Percentiles rank a stretch among this genome's conserved stretches.
Evolutionary conservation across 1,284 basidiomycete genomes (phyloP).

Genomic region (Melampsora americana): DNA sequence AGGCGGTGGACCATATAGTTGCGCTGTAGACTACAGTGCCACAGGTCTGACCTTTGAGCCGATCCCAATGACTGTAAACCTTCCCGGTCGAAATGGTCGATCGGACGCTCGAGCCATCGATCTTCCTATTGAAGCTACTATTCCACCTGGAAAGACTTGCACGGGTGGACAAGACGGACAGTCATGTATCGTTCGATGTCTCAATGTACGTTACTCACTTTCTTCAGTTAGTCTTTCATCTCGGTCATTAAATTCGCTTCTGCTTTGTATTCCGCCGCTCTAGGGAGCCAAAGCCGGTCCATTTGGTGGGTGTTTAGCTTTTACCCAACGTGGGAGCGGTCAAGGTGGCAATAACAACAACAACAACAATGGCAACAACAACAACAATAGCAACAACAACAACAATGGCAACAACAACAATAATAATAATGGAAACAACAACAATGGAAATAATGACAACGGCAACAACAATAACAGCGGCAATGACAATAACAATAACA

Average conservation of each 20-base stretch:
- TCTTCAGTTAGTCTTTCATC: too few species aligned
- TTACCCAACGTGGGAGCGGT: slow-evolving; percentile 23
- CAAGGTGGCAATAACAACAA: background rate
- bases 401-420: background rate
- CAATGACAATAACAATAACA: background rate
- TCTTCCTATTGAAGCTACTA: slow-evolving; percentile 33
- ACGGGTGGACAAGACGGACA: slow-evolving; percentile 35
- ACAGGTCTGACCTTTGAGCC: slow-evolving; percentile 29
- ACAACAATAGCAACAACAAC: background rate
- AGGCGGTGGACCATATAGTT: slow-evolving; percentile 41
- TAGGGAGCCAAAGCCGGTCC: slow-evolving; percentile 45
- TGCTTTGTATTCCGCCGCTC: background rate
- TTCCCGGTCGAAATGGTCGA: slow-evolving; percentile 38
- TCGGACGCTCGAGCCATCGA: slow-evolving; percentile 34
- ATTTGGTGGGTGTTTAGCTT: slow-evolving; percentile 41
- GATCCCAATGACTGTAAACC: slow-evolving; percentile 28
- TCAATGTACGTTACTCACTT: slow-evolving; percentile 13
- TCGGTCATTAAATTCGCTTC: background rate
- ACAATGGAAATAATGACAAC: background rate
- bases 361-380: too few species aligned
- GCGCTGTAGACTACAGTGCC: slow-evolving; percentile 26
- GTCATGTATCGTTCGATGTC: slow-evolving; percentile 35
- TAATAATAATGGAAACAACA: background rate
- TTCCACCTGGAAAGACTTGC: slow-evolving; percentile 26
- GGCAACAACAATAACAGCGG: background rate